These are phyloP conservation scores for Parietichytrium sp. DNA, from an alignment of 108 stramenopile species.

Conservation along the genomic window DNA sequence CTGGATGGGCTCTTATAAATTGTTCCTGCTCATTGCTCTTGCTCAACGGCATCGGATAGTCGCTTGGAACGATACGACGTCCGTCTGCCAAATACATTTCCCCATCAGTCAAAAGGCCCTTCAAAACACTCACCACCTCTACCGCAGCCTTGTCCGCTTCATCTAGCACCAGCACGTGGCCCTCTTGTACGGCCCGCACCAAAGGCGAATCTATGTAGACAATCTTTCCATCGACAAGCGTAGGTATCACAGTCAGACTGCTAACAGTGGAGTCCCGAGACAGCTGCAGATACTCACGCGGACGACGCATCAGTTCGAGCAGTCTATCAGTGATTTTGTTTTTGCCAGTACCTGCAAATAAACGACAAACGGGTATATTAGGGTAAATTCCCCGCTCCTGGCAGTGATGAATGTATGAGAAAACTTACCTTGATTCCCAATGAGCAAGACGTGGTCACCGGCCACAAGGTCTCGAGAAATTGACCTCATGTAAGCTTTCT, in stretches of 20 bases:
- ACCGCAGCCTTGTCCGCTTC: conserved; percentile 89
- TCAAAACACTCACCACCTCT: conserved; percentile 78
- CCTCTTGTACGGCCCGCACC: conserved; percentile 71
- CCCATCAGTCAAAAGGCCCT: conserved; percentile 81
- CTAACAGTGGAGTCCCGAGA: conserved; percentile 82
- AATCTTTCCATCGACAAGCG: conserved; percentile 70
- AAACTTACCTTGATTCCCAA: conserved; percentile 90
- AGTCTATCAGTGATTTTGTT: conserved; percentile 76
- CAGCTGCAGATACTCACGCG: conserved; percentile 86
- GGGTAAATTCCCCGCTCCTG: too few species aligned
- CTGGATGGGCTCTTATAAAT: conserved; percentile 68
- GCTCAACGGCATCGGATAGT: too few species aligned
- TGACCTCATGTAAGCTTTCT: conserved; percentile 54
- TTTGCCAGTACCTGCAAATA: too few species aligned
- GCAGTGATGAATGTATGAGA: too few species aligned
- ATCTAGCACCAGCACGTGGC: conserved; percentile 75
- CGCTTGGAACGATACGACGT: conserved; percentile 53
- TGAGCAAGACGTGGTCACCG: conserved; percentile 71
- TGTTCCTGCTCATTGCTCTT: not conserved
- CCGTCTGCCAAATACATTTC: conserved; percentile 79
- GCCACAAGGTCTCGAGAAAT: conserved; percentile 56
- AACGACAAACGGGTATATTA: too few species aligned
- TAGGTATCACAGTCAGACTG: conserved; percentile 65
- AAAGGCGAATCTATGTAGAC: conserved; percentile 76
- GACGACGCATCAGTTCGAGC: conserved; percentile 61